phyloP scores from a whole-genome alignment of 2,329 filamentous ascomycete species.

The Periconia sp. region DNA sequence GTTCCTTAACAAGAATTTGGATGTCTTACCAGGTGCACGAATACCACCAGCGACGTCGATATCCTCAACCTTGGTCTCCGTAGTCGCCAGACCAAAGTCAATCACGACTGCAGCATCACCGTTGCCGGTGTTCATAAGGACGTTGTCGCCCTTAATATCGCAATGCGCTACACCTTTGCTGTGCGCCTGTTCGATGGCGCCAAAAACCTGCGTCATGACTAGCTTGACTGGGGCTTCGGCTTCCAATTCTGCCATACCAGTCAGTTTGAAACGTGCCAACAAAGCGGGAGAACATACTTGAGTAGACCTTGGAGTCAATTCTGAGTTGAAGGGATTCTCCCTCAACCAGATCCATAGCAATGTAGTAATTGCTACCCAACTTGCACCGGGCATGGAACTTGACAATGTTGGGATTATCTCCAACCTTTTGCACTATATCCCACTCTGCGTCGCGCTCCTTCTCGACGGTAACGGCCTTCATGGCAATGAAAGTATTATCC shows the following conservation, averaged over 20 bases:
- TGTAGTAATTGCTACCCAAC: background rate
- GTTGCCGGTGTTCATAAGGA: background rate
- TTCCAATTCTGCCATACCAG: too few relatives aligned
- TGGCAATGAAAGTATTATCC: background rate
- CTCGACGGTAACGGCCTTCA: background rate
- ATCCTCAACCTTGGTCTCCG: background rate
- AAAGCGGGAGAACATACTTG: too few relatives aligned
- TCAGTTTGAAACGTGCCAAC: too few relatives aligned
- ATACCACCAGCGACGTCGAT: conserved; percentile 6
- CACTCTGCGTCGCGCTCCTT: background rate
- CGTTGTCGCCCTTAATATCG: conserved; percentile 4
- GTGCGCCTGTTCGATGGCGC: background rate
- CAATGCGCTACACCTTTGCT: conserved; percentile 6
- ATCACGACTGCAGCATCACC: background rate
- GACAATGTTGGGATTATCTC: background rate
- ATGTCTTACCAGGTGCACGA: conserved; percentile 2
- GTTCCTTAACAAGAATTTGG: background rate
- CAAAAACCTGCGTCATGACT: background rate
- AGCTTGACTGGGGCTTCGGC: conserved; percentile 1
- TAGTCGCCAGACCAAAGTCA: conserved; percentile 5
- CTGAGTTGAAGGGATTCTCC: background rate
- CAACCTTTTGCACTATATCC: background rate
- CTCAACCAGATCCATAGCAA: conserved; percentile 4
- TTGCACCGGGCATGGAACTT: background rate
- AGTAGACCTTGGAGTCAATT: background rate